Evolutionary conservation across 306 rosid genomes (phyloP), one percentile per base, ranked within the genome.

Genomic region (Prunus dulcis): DNA sequence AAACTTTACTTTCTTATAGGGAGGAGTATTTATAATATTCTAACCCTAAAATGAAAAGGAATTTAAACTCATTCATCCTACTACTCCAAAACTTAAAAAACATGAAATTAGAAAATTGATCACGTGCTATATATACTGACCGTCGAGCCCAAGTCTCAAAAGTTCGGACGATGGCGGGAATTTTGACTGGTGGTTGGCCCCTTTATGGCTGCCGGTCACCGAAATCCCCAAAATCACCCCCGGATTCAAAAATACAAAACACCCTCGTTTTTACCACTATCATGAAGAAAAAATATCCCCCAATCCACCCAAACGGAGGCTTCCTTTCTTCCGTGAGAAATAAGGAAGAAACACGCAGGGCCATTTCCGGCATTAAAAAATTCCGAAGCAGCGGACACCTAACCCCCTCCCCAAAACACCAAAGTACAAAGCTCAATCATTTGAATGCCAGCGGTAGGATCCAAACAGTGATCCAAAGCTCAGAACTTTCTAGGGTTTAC

Each of bases 281-380:
- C 18, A 34, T 12, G 23, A 11, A 3, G 28, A 11, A 64, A 28
- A 2, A 9, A 52, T 6, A 52, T 52, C 19, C 12, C 43, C 14
- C 17, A 12, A 58, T 25, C 32, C 18, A 11, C 32, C 30, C 32
- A 12, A 58, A 34, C 17, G 1, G 67, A 72, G 41, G 41, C 66
- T 41, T 72, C 12, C 63, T 19, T 3, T 19, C 19, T 25, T 12
- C 57, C 50, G 47, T 45, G 9, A 23, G 8, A 32, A 6, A 2
- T 2, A 68, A 25, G 27, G 7, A 28, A 28, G 27, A 13, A 14
- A 15, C 25, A 15, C 11, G 20, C 20, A 72, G 19, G 78, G 79
- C 69, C 74, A 67, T 13, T 79, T 23, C 46, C 62, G 79, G 60
- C 4, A 79, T 23, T 47, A 2, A 7, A 18, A 78, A 34, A 50